Conservation (phyloP, 768 basidiomycete genomes). For the Atractiella rhizophila region DNA sequence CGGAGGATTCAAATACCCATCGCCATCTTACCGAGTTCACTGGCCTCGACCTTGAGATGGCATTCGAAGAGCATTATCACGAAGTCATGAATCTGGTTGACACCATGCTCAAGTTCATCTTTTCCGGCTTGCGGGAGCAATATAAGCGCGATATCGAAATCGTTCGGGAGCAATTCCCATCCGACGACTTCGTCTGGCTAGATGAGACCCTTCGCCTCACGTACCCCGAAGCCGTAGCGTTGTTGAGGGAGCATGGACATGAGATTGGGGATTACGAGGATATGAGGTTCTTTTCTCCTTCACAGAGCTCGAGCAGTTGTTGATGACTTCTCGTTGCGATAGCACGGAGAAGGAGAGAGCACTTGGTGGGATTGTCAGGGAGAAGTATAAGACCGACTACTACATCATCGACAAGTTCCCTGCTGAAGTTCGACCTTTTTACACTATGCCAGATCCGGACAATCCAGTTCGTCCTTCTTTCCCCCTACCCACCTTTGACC, state of each 20-base stretch:
- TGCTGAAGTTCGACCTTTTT: slow-evolving; percentile 75
- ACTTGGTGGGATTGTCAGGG: slow-evolving; percentile 62
- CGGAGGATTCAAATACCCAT: slow-evolving; percentile 65
- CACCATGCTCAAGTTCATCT: slow-evolving; percentile 54
- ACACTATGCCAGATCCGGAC: slow-evolving; percentile 91
- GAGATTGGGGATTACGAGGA: slow-evolving; percentile 51
- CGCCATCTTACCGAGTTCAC: slow-evolving; percentile 91
- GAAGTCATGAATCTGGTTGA: slow-evolving; percentile 85
- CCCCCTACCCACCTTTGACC: no score
- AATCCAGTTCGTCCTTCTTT: slow-evolving; percentile 35
- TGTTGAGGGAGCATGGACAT: slow-evolving; percentile 10
- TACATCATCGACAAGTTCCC: slow-evolving; percentile 99
- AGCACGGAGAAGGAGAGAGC: slow-evolving; percentile 93
- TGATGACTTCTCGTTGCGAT: not conserved
- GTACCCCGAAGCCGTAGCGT: slow-evolving; percentile 9
- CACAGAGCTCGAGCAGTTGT: no score
- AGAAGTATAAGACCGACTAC: slow-evolving; percentile 79
- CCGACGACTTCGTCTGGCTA: slow-evolving; percentile 23
- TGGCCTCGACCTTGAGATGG: slow-evolving; percentile 94
- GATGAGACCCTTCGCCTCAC: slow-evolving; percentile 9
- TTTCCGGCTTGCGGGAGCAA: slow-evolving; percentile 48
- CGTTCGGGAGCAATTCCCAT: slow-evolving; percentile 64
- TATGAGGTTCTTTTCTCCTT: slow-evolving; percentile 29
- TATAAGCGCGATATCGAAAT: slow-evolving; percentile 56
- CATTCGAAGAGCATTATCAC: slow-evolving; percentile 90